phyloP scores from a whole-genome alignment of 345 rosid genomes.

The Camelina sativa region DNA sequence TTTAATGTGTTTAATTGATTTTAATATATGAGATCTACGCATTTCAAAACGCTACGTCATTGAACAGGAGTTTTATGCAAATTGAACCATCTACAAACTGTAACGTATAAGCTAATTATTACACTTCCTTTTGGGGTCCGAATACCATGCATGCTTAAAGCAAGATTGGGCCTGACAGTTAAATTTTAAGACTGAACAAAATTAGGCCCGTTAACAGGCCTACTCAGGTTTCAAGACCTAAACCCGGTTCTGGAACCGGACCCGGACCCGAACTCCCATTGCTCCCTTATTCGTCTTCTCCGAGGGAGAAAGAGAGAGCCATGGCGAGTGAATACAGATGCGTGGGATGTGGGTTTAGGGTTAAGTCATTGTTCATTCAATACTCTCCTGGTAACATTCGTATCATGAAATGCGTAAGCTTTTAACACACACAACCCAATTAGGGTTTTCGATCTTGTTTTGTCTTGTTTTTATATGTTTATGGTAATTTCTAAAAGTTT shows the following conservation, averaged over 20 bases:
- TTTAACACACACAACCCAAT: neutral
- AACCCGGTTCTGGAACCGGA: neutral
- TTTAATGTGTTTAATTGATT: neutral
- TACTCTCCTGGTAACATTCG: conserved; percentile 84
- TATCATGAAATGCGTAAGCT: conserved; percentile 79
- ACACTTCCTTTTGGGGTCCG: neutral
- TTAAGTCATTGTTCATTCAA: conserved; percentile 69
- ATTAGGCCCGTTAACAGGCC: neutral
- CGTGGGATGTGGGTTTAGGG: conserved; percentile 66
- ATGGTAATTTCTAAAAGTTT: conserved; percentile 12
- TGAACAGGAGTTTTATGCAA: neutral
- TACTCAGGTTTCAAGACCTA: neutral
- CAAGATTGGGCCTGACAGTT: neutral
- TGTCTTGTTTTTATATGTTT: too few relatives aligned
- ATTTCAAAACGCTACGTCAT: conserved; percentile 15
- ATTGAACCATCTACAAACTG: neutral
- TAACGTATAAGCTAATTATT: neutral
- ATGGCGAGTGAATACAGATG: conserved; percentile 58
- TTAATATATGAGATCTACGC: neutral
- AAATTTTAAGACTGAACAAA: neutral
- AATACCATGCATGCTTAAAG: neutral
- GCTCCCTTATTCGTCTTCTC: neutral
- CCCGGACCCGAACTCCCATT: neutral
- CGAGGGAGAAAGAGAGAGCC: neutral
- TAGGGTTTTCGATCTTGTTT: neutral